Evolutionary conservation across 305 asterid genomes (phyloP).

Genomic region (Solanum aculeatissimum): DNA sequence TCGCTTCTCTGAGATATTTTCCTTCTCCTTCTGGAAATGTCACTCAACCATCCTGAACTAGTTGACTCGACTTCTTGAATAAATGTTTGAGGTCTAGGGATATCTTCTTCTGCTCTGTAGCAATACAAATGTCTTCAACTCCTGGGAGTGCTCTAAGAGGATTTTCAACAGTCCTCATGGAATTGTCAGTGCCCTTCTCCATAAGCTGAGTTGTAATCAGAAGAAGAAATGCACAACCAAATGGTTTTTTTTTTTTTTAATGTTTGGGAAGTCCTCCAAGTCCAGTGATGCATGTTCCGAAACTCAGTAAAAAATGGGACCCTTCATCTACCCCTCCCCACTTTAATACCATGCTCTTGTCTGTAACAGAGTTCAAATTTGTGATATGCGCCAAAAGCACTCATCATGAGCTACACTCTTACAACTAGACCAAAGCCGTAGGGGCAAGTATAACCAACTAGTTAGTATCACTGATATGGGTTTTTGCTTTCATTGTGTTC

Average conservation of each 20-base stretch:
- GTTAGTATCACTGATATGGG: background rate
- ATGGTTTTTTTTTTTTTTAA: background rate
- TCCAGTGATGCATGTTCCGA: background rate
- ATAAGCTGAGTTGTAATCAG: conserved; percentile 11
- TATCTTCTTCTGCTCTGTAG: conserved; percentile 25
- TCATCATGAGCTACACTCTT: background rate
- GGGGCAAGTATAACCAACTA: background rate
- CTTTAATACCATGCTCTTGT: background rate
- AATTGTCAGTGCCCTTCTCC: conserved; percentile 27
- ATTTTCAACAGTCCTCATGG: conserved; percentile 33
- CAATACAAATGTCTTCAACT: conserved; percentile 32
- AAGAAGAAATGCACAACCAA: background rate
- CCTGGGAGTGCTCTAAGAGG: conserved; percentile 63
- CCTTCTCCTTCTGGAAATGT: conserved; percentile 55
- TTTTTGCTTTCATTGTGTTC: background rate
- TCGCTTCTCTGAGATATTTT: conserved; percentile 18
- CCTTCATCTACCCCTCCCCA: background rate
- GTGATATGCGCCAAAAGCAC: background rate
- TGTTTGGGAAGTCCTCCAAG: background rate
- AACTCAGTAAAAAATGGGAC: background rate
- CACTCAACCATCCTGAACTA: conserved; percentile 39
- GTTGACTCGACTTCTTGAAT: conserved; percentile 43
- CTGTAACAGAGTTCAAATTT: background rate
- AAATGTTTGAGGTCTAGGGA: conserved; percentile 59
- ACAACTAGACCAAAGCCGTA: background rate